Evolutionary conservation across 345 rosid species (phyloP).

Genomic region (Murraya paniculata): DNA sequence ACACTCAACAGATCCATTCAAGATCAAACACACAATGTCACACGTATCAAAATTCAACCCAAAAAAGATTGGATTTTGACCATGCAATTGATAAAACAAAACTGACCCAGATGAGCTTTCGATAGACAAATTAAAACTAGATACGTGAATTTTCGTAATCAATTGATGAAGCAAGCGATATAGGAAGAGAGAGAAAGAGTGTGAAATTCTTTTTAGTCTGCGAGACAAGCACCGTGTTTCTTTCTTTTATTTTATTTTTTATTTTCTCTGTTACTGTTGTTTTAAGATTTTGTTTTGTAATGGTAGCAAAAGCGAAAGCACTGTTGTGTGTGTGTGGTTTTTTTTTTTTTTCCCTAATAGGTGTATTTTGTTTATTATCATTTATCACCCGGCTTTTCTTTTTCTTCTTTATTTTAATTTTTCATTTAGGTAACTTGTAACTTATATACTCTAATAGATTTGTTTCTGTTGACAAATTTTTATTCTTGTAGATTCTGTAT

Average conservation of each 20-base stretch:
- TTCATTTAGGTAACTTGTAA: neutral
- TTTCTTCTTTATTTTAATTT: neutral
- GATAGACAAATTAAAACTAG: too few species aligned
- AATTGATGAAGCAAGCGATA: neutral
- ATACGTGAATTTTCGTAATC: neutral
- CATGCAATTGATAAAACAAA: neutral
- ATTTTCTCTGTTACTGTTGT: neutral
- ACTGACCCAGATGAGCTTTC: neutral
- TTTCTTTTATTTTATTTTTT: neutral
- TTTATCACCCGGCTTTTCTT: neutral
- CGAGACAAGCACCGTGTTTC: slow-evolving; percentile 13
- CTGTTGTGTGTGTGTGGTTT: neutral
- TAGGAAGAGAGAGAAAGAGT: neutral
- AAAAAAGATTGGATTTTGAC: slow-evolving; percentile 11
- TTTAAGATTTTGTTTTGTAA: slow-evolving; percentile 10
- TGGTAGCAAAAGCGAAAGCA: slow-evolving; percentile 1
- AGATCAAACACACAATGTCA: slow-evolving; percentile 19
- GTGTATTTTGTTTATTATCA: neutral
- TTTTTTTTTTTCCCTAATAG: neutral
- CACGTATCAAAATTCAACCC: slow-evolving; percentile 1
- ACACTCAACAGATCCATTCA: slow-evolving; percentile 42
- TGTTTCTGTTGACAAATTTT: neutral
- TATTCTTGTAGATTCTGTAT: neutral
- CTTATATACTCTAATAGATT: neutral
- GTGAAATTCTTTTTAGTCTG: slow-evolving; percentile 7